A percentile compares a stretch with the other conserved stretches of the same genome.
Evolutionary conservation across 2,329 filamentous ascomycete species (phyloP).

Genomic region (Exutisphaerella laricina): DNA sequence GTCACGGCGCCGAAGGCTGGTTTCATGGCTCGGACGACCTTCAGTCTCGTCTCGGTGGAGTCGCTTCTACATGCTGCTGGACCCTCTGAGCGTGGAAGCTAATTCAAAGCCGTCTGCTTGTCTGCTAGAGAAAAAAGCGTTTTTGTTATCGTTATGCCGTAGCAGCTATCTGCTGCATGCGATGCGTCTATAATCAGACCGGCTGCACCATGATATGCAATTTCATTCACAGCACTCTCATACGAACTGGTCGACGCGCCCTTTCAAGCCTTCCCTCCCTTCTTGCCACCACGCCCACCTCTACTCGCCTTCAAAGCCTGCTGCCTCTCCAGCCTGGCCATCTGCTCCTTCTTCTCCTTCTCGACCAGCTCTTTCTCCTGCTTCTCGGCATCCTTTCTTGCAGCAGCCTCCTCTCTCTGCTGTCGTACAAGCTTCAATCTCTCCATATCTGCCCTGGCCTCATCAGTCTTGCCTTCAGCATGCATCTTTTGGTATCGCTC

Average conservation of each 20-base stretch:
- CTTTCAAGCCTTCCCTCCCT: constrained; percentile 38
- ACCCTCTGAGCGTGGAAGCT: background rate
- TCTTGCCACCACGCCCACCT: constrained; percentile 39
- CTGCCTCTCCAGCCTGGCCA: constrained; percentile 45
- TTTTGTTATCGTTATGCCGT: background rate
- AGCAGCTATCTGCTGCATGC: constrained; percentile 7
- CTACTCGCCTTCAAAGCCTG: constrained; percentile 36
- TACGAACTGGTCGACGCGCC: background rate
- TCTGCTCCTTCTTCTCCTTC: constrained; percentile 50
- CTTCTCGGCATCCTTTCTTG: constrained; percentile 66
- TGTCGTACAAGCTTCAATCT: constrained; percentile 76
- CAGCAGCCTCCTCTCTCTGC: constrained; percentile 77
- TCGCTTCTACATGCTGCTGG: background rate
- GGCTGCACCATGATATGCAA: constrained; percentile 3
- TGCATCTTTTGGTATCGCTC: constrained; percentile 89
- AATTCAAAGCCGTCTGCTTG: background rate
- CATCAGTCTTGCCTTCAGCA: constrained; percentile 91
- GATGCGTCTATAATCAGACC: constrained; percentile 15
- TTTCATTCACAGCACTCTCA: constrained; percentile 1
- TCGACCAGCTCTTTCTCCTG: constrained; percentile 50
- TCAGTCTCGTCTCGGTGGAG: too few species aligned
- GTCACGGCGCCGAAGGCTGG: constrained; percentile 14
- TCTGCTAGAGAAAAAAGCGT: background rate
- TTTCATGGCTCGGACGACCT: constrained; percentile 17
- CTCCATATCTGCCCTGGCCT: constrained; percentile 84